Base-by-base conservation (phyloP, 306 rosid genomes). In the Quillaja saponaria region DNA sequence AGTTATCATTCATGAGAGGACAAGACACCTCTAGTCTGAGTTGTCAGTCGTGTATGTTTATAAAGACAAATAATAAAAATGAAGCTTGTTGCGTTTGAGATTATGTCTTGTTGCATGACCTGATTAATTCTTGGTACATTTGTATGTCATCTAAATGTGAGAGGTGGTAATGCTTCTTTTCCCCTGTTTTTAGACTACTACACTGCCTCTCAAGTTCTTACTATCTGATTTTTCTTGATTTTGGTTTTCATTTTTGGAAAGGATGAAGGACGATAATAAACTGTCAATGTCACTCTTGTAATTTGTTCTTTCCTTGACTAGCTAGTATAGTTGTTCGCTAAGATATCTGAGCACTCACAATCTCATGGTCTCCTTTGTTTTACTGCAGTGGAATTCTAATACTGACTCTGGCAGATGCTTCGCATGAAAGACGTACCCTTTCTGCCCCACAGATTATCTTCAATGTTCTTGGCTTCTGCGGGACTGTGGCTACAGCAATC, bases 301-400 rank as follows among this genome's bases (percentile, higher is more conserved):
- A 33, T 45, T 37, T 61, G 14, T 20, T 33, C 25, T 60, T 55
- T 61, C 40, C 58, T 17, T 59, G 25, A 34, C 41, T 37, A 56
- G 46, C 38, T 33, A 10, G 33, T 17, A 17, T 6, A 11, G 15
- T 17, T 37, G n/a, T 40, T 18, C 17, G 34, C 50, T 50, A 65
- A 53, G 37, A 7, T 48, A 45, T 71, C 11, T 42, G 49, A 37
- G 61, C 54, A 49, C 39, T 40, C 42, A 34, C 58, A 31, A 63
- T 58, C 39, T 41, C 34, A 34, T 55, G 55, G 63, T 20, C 25
- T 39, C 61, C 21, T 56, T 66, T 37, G 38, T 58, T 55, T 7
- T 6, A n/a, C 49, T 84, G 71, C 79, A 92, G 99, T 55, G 99
- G 99, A 60, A 84, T 81, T 67, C 59, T 92, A 57, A 85, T 92